A percentile compares a stretch with the other conserved stretches of the same genome.
Evolutionary conservation across 805 yeast genomes (phyloP).

Genomic region (Lipomyces sp.): DNA sequence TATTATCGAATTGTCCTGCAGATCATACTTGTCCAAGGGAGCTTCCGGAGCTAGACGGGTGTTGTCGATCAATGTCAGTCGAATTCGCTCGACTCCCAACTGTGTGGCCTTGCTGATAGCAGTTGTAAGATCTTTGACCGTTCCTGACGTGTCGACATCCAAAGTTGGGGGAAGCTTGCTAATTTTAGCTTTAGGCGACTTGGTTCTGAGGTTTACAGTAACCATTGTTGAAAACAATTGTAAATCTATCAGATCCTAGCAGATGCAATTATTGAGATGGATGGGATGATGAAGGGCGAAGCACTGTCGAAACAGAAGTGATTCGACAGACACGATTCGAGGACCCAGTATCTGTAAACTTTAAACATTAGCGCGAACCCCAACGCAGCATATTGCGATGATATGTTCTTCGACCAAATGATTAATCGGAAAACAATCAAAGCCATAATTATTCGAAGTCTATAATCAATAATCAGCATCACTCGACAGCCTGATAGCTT

Average conservation of each 20-base stretch:
- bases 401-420: background rate
- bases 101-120: conserved; percentile 54
- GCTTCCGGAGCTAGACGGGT: conserved; percentile 26
- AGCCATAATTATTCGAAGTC: background rate
- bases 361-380: too few relatives aligned
- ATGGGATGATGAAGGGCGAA: background rate
- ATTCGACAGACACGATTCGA: too few relatives aligned
- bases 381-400: too few relatives aligned
- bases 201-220: conserved; percentile 31
- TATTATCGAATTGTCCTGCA: conserved; percentile 47
- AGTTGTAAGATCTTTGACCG: conserved; percentile 52
- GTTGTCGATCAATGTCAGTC: conserved; percentile 52
- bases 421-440: background rate
- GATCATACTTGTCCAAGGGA: conserved; percentile 33
- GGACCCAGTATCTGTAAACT: too few relatives aligned
- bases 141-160: conserved; percentile 46
- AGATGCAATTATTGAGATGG: background rate
- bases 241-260: background rate
- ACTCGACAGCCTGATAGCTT: background rate
- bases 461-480: background rate
- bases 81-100: conserved; percentile 57
- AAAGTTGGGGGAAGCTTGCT: conserved; percentile 41
- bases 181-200: conserved; percentile 40
- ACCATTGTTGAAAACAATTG: conserved; percentile 22
- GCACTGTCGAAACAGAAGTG: background rate